phyloP scores from a whole-genome alignment of 2,329 filamentous ascomycete species.

The Exophiala aquamarina region DNA sequence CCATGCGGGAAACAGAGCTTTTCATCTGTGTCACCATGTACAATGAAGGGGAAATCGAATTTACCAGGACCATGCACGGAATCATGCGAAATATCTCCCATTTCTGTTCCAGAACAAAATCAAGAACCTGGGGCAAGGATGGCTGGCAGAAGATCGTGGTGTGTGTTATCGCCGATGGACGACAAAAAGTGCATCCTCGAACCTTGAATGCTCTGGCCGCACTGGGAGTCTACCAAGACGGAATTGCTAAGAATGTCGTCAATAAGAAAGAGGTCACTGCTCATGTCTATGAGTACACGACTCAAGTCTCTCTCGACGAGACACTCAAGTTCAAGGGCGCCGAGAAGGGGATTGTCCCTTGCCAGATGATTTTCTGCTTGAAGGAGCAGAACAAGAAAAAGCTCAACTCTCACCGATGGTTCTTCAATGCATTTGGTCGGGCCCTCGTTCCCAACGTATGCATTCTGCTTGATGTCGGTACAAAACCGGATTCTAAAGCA shows the following conservation, averaged over 20 bases:
- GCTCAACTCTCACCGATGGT: constrained; percentile 97
- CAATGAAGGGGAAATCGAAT: constrained; percentile 96
- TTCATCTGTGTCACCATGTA: constrained; percentile 99
- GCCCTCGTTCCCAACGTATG: constrained; percentile 94
- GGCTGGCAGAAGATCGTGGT: constrained; percentile 99
- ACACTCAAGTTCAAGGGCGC: constrained; percentile 98
- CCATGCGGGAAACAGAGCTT: constrained; percentile 84
- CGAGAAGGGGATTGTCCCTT: constrained; percentile 97
- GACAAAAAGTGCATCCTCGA: constrained; percentile 87
- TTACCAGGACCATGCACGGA: constrained; percentile 96
- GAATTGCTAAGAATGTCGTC: constrained; percentile 97
- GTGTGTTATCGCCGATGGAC: constrained; percentile 91
- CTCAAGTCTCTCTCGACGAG: constrained; percentile 91
- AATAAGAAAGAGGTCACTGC: constrained; percentile 94
- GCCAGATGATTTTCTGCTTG: constrained; percentile 96
- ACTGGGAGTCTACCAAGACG: constrained; percentile 97
- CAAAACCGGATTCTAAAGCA: constrained; percentile 81
- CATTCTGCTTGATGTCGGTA: constrained; percentile 94
- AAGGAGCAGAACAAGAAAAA: constrained; percentile 99
- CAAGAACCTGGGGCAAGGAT: constrained; percentile 91
- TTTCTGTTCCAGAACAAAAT: constrained; percentile 90
- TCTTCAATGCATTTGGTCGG: constrained; percentile 96
- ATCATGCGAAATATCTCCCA: constrained; percentile 98
- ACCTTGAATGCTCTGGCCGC: constrained; percentile 93
- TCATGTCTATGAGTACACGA: constrained; percentile 98